Base-by-base conservation (phyloP, 176 grass and related monocot species). In the Dendrocalamus sinicus region DNA sequence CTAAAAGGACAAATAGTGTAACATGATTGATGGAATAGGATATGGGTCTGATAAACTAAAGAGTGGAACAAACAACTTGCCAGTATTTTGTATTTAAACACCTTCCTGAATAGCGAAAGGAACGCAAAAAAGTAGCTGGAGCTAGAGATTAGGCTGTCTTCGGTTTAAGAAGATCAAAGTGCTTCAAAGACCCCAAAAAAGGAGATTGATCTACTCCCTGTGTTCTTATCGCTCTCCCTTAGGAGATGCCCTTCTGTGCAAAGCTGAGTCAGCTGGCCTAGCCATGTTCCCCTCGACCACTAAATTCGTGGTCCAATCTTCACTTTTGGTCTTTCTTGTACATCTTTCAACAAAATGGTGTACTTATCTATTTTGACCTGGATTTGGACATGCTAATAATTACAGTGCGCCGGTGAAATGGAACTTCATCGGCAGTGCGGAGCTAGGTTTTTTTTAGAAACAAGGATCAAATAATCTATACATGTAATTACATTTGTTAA, bases 231-330 rank as follows among this genome's bases (percentile, higher is more conserved):
- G 13, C 44, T 62, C 20, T 12, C 53, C 13, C 4, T 3, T 7
- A 57, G 15, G 17, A 85, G 17, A 76, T 76, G 78, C 70, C 23
- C 28, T 68, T 14, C 26, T 69, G 78, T 76, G 63, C 71, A 68
- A 67, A 82, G 86, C 73, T 69, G 79, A 82, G 20, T 83, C 80
- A 83, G 72, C 86, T 52, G 52, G 35, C 53, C 72, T 52, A 83
- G 64, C 7, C 17, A 12, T 82, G 72, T 23, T 45, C 50, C 14
- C 72, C 5, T 43, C 59, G 71, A 77, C 79, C 63, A 70, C 51
- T 70, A 60, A 73, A n/a, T 16, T 19, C 13, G 40, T 67, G 37
- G 37, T 39, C 78, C 85, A 58, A 74, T 37, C 37, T 37, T 68
- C 85, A n/a, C 78, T 87, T 67, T 87, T 67, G 48, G 70, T 80